These are phyloP conservation scores for Globisporangium cystogenes DNA, from an alignment of 352 stramenopile species.

Conservation along the genomic window DNA sequence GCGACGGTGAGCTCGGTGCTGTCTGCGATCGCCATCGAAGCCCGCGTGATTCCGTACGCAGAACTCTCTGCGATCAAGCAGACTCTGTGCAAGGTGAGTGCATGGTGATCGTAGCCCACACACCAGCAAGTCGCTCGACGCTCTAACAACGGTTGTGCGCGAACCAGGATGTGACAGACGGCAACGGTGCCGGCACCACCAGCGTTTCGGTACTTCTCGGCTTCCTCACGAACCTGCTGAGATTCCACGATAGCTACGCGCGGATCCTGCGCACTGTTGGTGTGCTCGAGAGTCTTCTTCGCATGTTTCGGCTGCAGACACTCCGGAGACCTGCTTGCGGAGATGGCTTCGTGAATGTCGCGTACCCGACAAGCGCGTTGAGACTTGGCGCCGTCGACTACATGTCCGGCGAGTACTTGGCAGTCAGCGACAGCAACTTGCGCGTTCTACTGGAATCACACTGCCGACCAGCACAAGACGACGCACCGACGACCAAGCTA, in stretches of 20 bases:
- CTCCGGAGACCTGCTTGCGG: constrained; percentile 16
- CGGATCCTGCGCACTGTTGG: constrained; percentile 30
- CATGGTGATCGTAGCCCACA: neutral
- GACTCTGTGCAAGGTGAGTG: constrained; percentile 24
- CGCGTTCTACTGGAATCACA: constrained; percentile 40
- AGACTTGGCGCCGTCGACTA: constrained; percentile 18
- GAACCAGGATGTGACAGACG: neutral
- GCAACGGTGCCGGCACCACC: neutral
- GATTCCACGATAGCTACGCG: constrained; percentile 39
- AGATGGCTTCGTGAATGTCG: constrained; percentile 33
- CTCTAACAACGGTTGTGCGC: neutral
- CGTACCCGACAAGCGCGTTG: constrained; percentile 43
- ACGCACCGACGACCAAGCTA: neutral
- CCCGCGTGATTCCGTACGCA: constrained; percentile 41
- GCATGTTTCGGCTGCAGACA: constrained; percentile 38
- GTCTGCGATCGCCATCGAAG: constrained; percentile 51
- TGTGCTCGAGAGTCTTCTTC: constrained; percentile 28
- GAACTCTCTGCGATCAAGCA: constrained; percentile 32
- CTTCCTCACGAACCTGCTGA: constrained; percentile 34
- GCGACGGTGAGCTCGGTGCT: constrained; percentile 49
- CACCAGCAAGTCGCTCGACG: neutral
- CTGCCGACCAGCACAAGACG: constrained; percentile 28
- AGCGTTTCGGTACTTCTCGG: constrained; percentile 31
- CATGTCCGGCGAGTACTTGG: constrained; percentile 12
- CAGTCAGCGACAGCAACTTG: constrained; percentile 29